Evolutionary conservation across 352 stramenopile genomes (phyloP), one percentile per base, ranked within the genome.

Genomic region (Labyrinthula sp.): DNA sequence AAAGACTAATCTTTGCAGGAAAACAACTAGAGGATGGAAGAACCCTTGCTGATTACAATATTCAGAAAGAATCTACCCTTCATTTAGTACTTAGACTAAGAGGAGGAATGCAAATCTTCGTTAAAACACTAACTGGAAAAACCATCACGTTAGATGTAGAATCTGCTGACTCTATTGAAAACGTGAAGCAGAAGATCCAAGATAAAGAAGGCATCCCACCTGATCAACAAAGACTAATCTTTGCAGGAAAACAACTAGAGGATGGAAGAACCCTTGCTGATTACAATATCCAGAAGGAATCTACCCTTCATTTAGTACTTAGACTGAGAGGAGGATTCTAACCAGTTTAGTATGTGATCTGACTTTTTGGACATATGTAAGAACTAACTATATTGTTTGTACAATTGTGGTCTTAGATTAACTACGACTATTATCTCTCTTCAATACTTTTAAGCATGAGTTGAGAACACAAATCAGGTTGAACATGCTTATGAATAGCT

Each of bases 121-220:
- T 95, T 36, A 95, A 94, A 70, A 95, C 86, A 48, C 67, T 95
- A 38, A 92, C 79, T 25, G 82, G 79, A 48, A 95, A 93, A 67
- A 94, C 80, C 36, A 86, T 94, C 57, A 90, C 75, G 48, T 72
- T 94, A 46, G 82, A 94, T 66, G 78, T 94, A 31, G 82, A 94
- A 67, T 78, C 86, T 47, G 84, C 77, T 39, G 82, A 95, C 75
- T 87, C 74, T 48, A 94, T 95, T 68, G 84, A 94, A 69, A 90
- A 79, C 40, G 24, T 47, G 12, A 47, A 45, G 38, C 18, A 45
- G 12, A 40, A 45, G 22, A 47, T 45, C 17, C 9, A 40, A 33
- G 90, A 99, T 71, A 97, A 97, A 78, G 91, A 99, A 70, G 91
- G 89, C 61, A 98, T 98, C 57, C 89, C 89, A 34, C 87, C 89